Evolutionary conservation across 208 protist genomes (phyloP), one percentile per base, ranked within the genome.

Genomic region (Leishmania lainsoni): DNA sequence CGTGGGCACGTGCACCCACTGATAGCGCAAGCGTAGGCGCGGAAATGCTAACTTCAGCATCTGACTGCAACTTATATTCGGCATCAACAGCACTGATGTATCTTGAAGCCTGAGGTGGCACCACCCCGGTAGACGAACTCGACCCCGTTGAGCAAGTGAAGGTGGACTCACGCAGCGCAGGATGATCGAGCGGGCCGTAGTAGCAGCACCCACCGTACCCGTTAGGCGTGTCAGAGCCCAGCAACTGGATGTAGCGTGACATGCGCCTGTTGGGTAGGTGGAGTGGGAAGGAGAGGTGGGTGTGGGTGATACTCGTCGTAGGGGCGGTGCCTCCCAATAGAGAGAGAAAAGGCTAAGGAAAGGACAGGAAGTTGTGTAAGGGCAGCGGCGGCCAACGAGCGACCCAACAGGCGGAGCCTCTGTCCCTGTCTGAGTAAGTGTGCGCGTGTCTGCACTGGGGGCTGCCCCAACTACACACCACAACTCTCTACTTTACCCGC

Each of bases 191-290:
- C 0, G 86, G 78, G 26, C 91, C 92, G 69, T 87, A 91, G 70
- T 91, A 96, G 83, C 94, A 95, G 77, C 92, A 96, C 32, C 92
- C 90, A 49, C 94, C 92, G 32, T 89, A 91, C 52, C 92, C 92
- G 70, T 94, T 87, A 0, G 94, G 92, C 32, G 92, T 88, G 82
- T 97, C 94, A 3, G 89, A 93, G 59, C 94, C 94, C 4, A 97
- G 79, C 0, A 96, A 78, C 73, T 97, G 94, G 75, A 97, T 80
- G 81, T 90, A 94, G 32, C 90, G 81, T 22, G 88, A 65, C 90
- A 94, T 91, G 9, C 22, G 5, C 16, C n/a, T 22, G 22, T 45
- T 42, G 32, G n/a, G 69, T 74, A 5, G 69, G 54, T 0, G 69
- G 17, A 39, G 8, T 17, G 32, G 39, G 17, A 22, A 1, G 65